Percentiles rank a stretch among this genome's conserved stretches.
phyloP scores from a whole-genome alignment of 2,329 filamentous ascomycete genomes.

The Colletotrichum viniferum region DNA sequence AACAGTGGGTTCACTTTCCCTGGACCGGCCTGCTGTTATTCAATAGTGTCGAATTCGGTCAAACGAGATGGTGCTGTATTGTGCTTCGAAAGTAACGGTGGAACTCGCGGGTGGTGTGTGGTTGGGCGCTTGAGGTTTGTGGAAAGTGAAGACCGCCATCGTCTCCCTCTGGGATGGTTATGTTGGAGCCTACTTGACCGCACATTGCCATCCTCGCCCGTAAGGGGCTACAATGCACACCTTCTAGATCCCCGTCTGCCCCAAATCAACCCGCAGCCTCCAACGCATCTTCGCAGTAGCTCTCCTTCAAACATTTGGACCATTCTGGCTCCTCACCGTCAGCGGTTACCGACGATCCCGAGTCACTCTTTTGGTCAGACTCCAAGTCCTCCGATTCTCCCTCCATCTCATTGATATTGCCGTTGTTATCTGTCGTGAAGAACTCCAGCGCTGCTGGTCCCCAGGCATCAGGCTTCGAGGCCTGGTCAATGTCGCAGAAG shows the following conservation, averaged over 20 bases:
- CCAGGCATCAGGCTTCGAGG: not conserved
- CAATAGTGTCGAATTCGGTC: no score
- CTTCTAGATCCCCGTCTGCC: fast-evolving
- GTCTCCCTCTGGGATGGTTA: no score
- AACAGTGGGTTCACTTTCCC: no score
- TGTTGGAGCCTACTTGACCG: no score
- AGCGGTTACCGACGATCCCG: not conserved
- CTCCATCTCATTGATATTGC: not conserved
- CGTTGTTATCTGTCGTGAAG: not conserved
- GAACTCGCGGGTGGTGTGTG: no score
- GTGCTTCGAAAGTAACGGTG: no score
- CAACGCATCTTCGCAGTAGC: not conserved
- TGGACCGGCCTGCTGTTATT: no score
- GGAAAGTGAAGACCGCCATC: no score
- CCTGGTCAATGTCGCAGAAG: not conserved
- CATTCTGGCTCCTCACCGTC: not conserved
- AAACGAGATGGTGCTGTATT: no score
- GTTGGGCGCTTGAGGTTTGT: no score
- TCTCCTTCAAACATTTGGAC: not conserved
- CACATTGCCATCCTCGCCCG: fast-evolving
- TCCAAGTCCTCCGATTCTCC: not conserved
- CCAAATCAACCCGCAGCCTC: not conserved
- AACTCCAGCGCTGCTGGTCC: not conserved
- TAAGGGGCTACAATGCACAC: not conserved
- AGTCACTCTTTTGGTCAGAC: not conserved